These are phyloP conservation scores for Entomortierella parvispora DNA, from an alignment of 192 early-diverging fungal species.

Conservation along the genomic window DNA sequence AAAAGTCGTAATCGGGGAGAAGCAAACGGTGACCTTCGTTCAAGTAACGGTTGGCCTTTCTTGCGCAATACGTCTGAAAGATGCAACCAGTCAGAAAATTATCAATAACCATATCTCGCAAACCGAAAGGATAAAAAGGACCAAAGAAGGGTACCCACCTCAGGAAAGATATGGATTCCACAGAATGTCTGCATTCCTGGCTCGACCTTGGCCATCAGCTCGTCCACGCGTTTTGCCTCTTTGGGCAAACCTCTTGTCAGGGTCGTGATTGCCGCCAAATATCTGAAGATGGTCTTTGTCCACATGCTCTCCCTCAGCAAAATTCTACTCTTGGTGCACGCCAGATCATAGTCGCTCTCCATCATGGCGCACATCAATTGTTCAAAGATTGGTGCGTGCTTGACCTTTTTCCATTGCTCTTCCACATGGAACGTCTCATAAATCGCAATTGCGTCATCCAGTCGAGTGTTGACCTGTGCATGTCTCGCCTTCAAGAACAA, in stretches of 20 bases:
- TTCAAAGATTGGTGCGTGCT: conserved; percentile 85
- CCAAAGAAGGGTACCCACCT: conserved; percentile 10
- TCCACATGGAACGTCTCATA: conserved; percentile 65
- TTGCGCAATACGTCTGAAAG: conserved; percentile 76
- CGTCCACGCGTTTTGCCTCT: conserved; percentile 56
- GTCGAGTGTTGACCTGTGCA: conserved; percentile 62
- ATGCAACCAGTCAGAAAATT: not conserved
- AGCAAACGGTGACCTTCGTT: conserved; percentile 71
- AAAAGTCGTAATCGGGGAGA: conserved; percentile 82
- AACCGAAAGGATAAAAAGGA: not conserved
- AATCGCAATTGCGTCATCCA: conserved; percentile 68
- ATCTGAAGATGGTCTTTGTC: conserved; percentile 85
- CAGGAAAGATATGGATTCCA: conserved; percentile 85
- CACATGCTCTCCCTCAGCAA: conserved; percentile 85
- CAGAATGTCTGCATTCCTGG: conserved; percentile 77
- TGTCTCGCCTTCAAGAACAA: conserved; percentile 74
- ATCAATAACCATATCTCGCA: not conserved
- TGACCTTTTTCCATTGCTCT: conserved; percentile 80
- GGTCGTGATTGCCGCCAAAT: conserved; percentile 72
- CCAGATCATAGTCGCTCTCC: conserved; percentile 67
- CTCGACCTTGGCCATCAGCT: conserved; percentile 76
- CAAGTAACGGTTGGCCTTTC: conserved; percentile 82
- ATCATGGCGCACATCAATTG: conserved; percentile 73
- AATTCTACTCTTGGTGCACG: conserved; percentile 65
- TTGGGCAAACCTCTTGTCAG: conserved; percentile 45